Conservation (phyloP, 805 yeast species). For the Saccharomyces jurei region DNA sequence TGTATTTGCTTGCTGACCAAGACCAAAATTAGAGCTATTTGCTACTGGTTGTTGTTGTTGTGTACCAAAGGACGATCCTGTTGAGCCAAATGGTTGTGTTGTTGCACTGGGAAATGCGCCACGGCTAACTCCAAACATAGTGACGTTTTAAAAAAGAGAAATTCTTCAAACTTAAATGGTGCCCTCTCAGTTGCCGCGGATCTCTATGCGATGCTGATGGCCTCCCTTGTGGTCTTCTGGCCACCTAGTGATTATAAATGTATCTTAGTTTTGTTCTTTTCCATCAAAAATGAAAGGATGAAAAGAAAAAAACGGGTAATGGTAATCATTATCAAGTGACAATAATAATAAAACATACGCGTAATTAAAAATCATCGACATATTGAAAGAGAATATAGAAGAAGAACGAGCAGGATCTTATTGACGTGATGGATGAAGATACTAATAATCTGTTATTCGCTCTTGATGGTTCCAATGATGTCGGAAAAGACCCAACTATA, state of each 20-base stretch:
- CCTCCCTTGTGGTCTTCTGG: background rate
- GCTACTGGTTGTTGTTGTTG: constrained; percentile 14
- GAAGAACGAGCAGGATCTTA: background rate
- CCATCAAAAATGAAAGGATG: background rate
- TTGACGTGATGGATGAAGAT: background rate
- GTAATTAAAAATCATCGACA: background rate
- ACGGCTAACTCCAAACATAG: constrained; percentile 17
- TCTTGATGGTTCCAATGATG: constrained; percentile 1
- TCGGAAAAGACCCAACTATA: constrained; percentile 8
- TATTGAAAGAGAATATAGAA: background rate
- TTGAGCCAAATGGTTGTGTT: constrained; percentile 16
- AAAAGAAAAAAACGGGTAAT: background rate
- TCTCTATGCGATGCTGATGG: background rate
- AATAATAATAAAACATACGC: background rate
- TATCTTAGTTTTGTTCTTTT: background rate
- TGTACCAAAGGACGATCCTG: constrained; percentile 16
- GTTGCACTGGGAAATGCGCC: constrained; percentile 15
- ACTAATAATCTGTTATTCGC: background rate
- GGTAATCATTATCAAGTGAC: background rate
- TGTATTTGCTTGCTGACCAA: constrained; percentile 11
- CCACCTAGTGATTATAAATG: background rate
- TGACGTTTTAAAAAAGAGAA: background rate
- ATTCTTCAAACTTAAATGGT: background rate
- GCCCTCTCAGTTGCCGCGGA: background rate
- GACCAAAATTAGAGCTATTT: constrained; percentile 23